These are phyloP conservation scores for Paraleonurus japonicus DNA, from an alignment of 257 asterid genomes.

Conservation along the genomic window DNA sequence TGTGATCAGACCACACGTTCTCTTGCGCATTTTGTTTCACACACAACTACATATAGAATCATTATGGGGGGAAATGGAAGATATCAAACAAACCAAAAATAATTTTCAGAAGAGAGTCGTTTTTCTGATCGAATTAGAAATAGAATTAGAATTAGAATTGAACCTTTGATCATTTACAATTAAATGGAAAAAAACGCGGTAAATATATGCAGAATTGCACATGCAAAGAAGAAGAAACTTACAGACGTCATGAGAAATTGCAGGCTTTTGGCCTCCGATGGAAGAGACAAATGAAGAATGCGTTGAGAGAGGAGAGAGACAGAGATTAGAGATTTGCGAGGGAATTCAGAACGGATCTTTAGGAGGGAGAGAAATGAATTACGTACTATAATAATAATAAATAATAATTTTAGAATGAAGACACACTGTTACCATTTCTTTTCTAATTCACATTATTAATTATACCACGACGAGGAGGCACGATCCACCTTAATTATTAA, in stretches of 20 bases:
- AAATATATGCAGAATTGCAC: not conserved
- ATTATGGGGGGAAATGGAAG: not conserved
- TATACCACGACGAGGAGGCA: no score
- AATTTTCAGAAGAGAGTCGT: not conserved
- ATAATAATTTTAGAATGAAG: not conserved
- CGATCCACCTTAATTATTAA: no score
- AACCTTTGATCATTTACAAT: not conserved
- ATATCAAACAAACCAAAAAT: not conserved
- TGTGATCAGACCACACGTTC: not conserved
- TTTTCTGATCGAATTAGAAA: not conserved
- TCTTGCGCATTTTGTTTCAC: not conserved
- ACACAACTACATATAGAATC: not conserved
- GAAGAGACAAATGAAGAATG: constrained; percentile 29
- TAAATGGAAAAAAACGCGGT: not conserved
- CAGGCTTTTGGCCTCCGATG: constrained; percentile 28
- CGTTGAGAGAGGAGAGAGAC: constrained; percentile 11
- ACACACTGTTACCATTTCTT: not conserved
- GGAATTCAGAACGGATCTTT: constrained; percentile 38
- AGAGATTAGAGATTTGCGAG: constrained; percentile 23
- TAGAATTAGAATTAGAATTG: not conserved
- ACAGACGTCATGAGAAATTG: constrained; percentile 61
- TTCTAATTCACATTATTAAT: no score
- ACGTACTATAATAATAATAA: no score
- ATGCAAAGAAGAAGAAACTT: constrained; percentile 29
- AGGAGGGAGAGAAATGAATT: constrained; percentile 25